Evolutionary conservation across 2,329 filamentous ascomycete species (phyloP).

Genomic region (Sporothrix luriei): DNA sequence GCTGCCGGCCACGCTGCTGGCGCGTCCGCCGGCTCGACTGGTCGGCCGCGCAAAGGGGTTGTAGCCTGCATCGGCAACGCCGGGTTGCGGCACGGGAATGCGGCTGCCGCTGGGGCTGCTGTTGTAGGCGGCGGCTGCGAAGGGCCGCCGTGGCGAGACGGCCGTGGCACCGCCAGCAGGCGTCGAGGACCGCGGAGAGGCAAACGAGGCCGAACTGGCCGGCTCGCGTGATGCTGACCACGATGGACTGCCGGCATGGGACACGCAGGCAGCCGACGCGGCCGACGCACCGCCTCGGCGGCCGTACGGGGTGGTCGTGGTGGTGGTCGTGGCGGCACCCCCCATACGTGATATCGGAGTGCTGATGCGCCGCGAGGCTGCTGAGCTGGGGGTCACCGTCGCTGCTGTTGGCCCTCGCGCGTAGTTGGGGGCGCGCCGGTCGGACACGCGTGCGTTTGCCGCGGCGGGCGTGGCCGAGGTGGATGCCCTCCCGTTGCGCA

Average conservation of each 20-base stretch:
- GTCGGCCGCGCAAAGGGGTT: constrained; percentile 33
- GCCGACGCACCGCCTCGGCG: background rate
- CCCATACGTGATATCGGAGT: constrained; percentile 47
- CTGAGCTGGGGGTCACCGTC: constrained; percentile 38
- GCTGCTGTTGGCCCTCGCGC: constrained; percentile 19
- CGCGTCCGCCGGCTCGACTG: constrained; percentile 24
- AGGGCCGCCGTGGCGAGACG: background rate
- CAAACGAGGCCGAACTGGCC: constrained; percentile 59
- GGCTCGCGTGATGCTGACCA: constrained; percentile 47
- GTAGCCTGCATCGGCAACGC: background rate
- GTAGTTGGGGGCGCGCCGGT: constrained; percentile 31
- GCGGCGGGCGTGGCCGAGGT: background rate
- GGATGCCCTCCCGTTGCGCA: constrained; percentile 2
- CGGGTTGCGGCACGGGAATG: constrained; percentile 45
- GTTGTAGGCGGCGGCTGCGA: background rate
- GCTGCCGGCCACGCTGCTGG: constrained; percentile 11
- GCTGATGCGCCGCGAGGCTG: constrained; percentile 51
- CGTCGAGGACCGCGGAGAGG: constrained; percentile 52
- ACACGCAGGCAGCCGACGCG: constrained; percentile 45
- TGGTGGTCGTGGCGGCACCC: constrained; percentile 33
- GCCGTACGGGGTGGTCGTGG: constrained; percentile 34
- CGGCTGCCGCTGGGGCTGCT: constrained; percentile 44
- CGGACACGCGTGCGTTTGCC: background rate
- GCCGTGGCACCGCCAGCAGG: constrained; percentile 37
- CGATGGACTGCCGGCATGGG: constrained; percentile 51